Evolutionary conservation across 2,329 filamentous ascomycete genomes (phyloP), one percentile per base, ranked within the genome.

Genomic region (Mycocentrospora acerina): DNA sequence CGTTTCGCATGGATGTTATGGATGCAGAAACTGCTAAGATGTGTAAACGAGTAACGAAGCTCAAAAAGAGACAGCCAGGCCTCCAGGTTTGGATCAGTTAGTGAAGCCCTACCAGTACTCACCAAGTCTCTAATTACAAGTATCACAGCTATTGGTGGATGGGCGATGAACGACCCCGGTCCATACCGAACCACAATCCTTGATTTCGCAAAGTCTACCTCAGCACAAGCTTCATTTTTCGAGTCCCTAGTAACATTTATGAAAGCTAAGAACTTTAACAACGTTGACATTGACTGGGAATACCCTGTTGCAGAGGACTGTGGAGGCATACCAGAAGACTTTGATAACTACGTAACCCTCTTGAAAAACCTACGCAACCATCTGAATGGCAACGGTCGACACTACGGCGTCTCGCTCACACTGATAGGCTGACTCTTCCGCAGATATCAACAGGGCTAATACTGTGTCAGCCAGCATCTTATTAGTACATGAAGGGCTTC

Each of bases 211-310:
- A n/a, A n/a, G n/a, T n/a, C n/a, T n/a, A n/a, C n/a, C n/a, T n/a
- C n/a, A n/a, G n/a, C n/a, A n/a, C 46, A 52, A n/a, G 28, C 33
- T 0, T 47, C 42, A 3, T 75, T 74, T 40, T 57, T 70, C 35
- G 37, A 48, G 2, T 61, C 54, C 2, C 44, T 72, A 0, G 34
- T 66, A 0, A 32, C 24, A 1, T 73, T 74, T 48, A 58, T 75
- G 58, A 13, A 40, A 2, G 60, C 46, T 4, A 71, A 71, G 35
- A 60, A 52, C 10, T 70, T 74, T 29, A 68, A 74, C 41, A 71
- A 71, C 2, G 55, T 71, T 1, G 71, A 74, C 32, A 35, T 74
- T 12, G 69, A 74, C 44, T 75, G 70, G 71, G 68, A 67, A 0
- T 42, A 56, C 1, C 51, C 36, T n/a, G 29, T 24, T 10, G 35